Conservation (phyloP, 345 rosid genomes). For the Adansonia digitata region DNA sequence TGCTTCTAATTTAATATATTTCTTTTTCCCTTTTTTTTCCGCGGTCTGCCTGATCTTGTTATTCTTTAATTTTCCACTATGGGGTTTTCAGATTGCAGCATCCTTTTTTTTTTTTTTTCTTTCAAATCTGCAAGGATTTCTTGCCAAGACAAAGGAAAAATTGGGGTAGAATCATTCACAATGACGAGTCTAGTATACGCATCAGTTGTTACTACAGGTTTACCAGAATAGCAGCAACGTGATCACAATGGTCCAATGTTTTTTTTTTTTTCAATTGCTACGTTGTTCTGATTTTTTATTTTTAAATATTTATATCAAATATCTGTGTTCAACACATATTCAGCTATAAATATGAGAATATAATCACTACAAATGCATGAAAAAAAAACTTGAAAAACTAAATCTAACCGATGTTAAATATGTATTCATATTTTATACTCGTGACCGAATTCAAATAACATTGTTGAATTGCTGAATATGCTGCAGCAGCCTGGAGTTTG, state of each 20-base stretch:
- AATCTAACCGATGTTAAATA: no score
- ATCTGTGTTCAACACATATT: no score
- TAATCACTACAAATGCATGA: no score
- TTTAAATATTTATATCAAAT: no score
- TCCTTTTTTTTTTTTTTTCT: neutral
- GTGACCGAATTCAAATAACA: no score
- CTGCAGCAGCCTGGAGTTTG: neutral
- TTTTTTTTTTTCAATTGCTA: neutral
- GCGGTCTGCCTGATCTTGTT: neutral
- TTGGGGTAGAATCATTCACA: neutral
- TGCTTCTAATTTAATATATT: neutral
- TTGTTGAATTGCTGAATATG: no score
- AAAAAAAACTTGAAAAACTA: no score
- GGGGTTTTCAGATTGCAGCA: neutral
- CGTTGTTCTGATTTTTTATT: no score
- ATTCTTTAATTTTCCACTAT: neutral
- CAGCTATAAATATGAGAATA: no score
- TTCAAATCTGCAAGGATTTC: neutral
- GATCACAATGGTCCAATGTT: slow-evolving; percentile 3
- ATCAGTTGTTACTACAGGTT: neutral
- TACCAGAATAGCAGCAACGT: neutral
- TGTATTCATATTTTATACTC: no score
- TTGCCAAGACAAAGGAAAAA: neutral
- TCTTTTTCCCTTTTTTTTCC: neutral
- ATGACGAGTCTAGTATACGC: neutral